phyloP scores from a whole-genome alignment of 2,329 filamentous ascomycete species.

The Thelonectria olida region DNA sequence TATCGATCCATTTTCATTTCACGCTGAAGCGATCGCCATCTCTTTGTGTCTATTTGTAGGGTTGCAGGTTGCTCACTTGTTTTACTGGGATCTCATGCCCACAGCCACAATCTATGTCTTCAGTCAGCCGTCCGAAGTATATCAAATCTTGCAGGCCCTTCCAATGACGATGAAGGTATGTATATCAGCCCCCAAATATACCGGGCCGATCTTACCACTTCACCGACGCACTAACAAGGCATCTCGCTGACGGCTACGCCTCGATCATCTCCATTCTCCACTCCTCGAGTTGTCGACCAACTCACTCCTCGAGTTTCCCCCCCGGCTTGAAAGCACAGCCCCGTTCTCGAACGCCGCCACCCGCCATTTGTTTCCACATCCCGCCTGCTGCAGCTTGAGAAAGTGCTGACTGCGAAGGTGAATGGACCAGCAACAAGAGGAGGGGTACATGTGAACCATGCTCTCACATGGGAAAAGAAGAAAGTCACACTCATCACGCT shows the following conservation, averaged over 20 bases:
- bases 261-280: background rate
- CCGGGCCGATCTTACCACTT: slow-evolving; percentile 19
- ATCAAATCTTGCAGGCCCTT: slow-evolving; percentile 5
- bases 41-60: background rate
- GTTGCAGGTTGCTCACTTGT: no score
- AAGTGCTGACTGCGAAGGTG: slow-evolving; percentile 4
- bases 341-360: slow-evolving; percentile 17
- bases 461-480: background rate
- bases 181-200: slow-evolving; percentile 10
- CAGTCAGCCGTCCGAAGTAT: slow-evolving; percentile 6
- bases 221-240: slow-evolving; percentile 1
- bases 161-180: background rate
- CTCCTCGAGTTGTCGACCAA: slow-evolving; percentile 6
- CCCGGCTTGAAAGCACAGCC: slow-evolving; percentile 16
- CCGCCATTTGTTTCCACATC: slow-evolving; percentile 5
- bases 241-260: slow-evolving; percentile 19
- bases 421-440: background rate
- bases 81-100: slow-evolving; percentile 1
- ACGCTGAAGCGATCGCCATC: no score
- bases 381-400: slow-evolving; percentile 9
- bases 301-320: no score
- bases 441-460: slow-evolving; percentile 4
- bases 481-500: slow-evolving; percentile 5
- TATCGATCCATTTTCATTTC: slow-evolving; percentile 2
- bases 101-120: slow-evolving; percentile 9